Evolutionary conservation across 345 rosid species (phyloP).

Genomic region (Gynandropsis gynandra): DNA sequence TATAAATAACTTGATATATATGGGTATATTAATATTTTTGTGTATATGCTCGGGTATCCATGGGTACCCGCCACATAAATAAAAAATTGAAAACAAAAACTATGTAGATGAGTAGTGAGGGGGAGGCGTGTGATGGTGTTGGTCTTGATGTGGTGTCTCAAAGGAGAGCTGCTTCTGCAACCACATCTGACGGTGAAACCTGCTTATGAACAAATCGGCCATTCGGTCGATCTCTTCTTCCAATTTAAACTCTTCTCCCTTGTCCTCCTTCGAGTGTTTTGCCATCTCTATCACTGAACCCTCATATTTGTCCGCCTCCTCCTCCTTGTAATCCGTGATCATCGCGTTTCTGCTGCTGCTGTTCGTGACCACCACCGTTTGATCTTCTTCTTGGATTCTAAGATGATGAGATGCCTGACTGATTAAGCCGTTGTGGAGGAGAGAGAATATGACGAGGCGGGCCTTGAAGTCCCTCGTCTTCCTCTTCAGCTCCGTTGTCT

Average conservation of each 20-base stretch:
- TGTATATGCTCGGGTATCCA: too few species aligned
- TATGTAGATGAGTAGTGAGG: too few species aligned
- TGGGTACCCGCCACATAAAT: too few species aligned
- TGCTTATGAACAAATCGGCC: constrained; percentile 67
- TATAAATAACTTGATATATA: too few species aligned
- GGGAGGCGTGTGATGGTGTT: too few species aligned
- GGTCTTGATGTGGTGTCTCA: neutral
- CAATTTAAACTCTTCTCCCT: constrained; percentile 61
- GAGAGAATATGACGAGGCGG: constrained; percentile 51
- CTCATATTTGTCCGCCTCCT: constrained; percentile 32
- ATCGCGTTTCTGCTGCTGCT: constrained; percentile 1
- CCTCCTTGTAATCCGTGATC: constrained; percentile 10
- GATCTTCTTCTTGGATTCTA: constrained; percentile 13
- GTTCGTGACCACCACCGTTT: constrained; percentile 18
- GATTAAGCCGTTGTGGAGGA: constrained; percentile 49
- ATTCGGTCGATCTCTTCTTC: constrained; percentile 80
- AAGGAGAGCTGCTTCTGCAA: constrained; percentile 68
- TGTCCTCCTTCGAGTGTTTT: constrained; percentile 49
- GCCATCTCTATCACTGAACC: constrained; percentile 76
- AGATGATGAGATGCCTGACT: constrained; percentile 27
- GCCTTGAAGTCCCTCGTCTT: constrained; percentile 53
- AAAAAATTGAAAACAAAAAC: too few species aligned
- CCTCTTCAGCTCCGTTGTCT: constrained; percentile 48
- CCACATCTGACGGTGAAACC: constrained; percentile 64
- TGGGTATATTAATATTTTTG: too few species aligned